Conservation (phyloP, 2,329 filamentous ascomycete genomes). For the Mollisiaceae sp. region DNA sequence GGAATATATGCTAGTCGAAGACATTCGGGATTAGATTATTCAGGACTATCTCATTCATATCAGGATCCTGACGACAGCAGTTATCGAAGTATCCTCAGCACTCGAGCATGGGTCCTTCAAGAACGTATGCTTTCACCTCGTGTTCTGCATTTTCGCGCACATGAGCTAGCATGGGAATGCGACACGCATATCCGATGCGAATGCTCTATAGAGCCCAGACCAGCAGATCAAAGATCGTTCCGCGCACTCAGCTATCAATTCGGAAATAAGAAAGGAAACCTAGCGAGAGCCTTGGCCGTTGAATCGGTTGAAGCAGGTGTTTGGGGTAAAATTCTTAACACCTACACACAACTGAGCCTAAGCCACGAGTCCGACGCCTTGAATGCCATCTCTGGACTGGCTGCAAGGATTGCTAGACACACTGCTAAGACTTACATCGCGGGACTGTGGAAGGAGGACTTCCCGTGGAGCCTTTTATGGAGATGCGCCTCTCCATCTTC, state of each 20-base stretch:
- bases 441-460: conserved; percentile 11
- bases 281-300: no score
- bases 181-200: neutral
- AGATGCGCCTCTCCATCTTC: neutral
- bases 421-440: conserved; percentile 2
- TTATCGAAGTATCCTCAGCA: neutral
- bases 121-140: conserved; percentile 11
- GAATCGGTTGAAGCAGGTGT: neutral
- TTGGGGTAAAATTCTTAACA: conserved; percentile 12
- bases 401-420: conserved; percentile 1
- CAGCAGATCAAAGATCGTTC: neutral
- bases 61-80: neutral
- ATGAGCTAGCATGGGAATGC: conserved; percentile 9
- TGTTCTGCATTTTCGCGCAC: neutral
- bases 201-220: neutral
- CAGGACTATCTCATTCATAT: neutral
- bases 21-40: neutral
- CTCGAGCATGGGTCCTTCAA: conserved; percentile 11
- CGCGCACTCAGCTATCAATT: neutral
- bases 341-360: conserved; percentile 11
- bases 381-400: conserved; percentile 19
- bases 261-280: neutral
- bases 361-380: conserved; percentile 11
- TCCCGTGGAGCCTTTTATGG: conserved; percentile 6
- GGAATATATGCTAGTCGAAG: neutral